These are phyloP conservation scores for Sanguinoderma infundibulare DNA, from an alignment of 1,284 basidiomycete genomes.

Conservation along the genomic window DNA sequence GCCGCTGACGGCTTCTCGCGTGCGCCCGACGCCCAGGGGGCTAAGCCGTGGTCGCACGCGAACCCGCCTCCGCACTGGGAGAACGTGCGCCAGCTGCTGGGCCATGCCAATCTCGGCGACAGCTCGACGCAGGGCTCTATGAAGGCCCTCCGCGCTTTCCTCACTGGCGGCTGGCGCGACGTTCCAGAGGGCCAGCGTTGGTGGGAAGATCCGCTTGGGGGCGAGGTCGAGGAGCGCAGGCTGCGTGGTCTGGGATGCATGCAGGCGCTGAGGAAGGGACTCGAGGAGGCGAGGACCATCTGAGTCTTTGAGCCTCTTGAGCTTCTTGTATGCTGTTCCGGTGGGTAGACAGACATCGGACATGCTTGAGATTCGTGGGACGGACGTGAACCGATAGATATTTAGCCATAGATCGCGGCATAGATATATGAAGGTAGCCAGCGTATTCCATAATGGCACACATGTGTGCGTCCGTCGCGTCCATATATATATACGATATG, in stretches of 20 bases:
- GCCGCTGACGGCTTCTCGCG: slow-evolving; percentile 57
- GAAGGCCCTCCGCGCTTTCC: slow-evolving; percentile 47
- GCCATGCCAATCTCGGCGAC: background rate
- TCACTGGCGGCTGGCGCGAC: slow-evolving; percentile 60
- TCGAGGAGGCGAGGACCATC: slow-evolving; percentile 41
- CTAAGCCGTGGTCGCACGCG: slow-evolving; percentile 40
- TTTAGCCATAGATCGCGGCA: background rate
- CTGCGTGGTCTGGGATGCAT: slow-evolving; percentile 47
- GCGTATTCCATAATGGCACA: background rate
- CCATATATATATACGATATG: background rate
- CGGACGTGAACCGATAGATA: background rate
- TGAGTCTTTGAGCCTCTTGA: slow-evolving; percentile 1
- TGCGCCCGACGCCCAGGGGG: slow-evolving; percentile 5
- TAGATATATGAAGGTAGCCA: background rate
- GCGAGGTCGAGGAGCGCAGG: slow-evolving; percentile 50
- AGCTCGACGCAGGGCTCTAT: slow-evolving; percentile 36
- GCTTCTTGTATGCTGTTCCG: background rate
- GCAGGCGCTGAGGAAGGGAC: slow-evolving; percentile 45
- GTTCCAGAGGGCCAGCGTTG: slow-evolving; percentile 58
- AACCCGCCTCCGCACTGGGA: slow-evolving; percentile 62
- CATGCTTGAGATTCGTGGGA: background rate
- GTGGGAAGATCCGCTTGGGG: slow-evolving; percentile 66
- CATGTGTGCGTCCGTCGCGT: background rate
- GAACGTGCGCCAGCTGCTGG: slow-evolving; percentile 41
- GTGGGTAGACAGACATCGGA: too few relatives aligned